Percentiles rank a stretch among this genome's conserved stretches.
Evolutionary conservation across 2,329 filamentous ascomycete species (phyloP).

Genomic region (Fusarium compactum): DNA sequence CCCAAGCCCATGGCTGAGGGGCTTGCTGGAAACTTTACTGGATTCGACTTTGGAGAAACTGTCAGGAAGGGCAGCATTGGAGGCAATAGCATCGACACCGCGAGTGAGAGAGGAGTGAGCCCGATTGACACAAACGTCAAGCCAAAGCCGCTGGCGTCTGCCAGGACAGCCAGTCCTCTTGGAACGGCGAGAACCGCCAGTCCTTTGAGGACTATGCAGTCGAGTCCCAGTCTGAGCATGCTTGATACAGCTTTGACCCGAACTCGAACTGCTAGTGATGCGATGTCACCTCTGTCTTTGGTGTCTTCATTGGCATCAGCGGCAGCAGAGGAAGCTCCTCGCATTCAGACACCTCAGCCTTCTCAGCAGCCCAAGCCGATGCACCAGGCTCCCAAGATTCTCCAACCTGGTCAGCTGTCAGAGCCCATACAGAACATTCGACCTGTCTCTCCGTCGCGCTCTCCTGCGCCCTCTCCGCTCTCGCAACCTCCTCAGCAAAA

Average conservation of each 20-base stretch:
- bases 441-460: constrained; percentile 33
- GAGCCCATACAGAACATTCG: constrained; percentile 24
- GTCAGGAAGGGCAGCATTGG: constrained; percentile 43
- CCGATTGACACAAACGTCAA: constrained; percentile 37
- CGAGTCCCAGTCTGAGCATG: constrained; percentile 40
- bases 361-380: constrained; percentile 23
- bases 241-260: constrained; percentile 37
- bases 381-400: constrained; percentile 29
- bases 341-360: constrained; percentile 31
- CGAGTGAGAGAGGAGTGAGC: constrained; percentile 32
- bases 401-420: constrained; percentile 32
- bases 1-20: constrained; percentile 49
- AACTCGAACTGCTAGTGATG: constrained; percentile 42
- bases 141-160: constrained; percentile 21
- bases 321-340: constrained; percentile 25
- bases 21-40: constrained; percentile 54
- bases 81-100: constrained; percentile 31
- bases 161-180: constrained; percentile 44
- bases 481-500: constrained; percentile 36
- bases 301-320: constrained; percentile 29
- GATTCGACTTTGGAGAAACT: constrained; percentile 54
- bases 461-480: constrained; percentile 35
- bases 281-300: constrained; percentile 40
- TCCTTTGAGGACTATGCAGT: constrained; percentile 44
- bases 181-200: constrained; percentile 40